Conservation (phyloP, 345 rosid species). For the Eucalyptus victrix region DNA sequence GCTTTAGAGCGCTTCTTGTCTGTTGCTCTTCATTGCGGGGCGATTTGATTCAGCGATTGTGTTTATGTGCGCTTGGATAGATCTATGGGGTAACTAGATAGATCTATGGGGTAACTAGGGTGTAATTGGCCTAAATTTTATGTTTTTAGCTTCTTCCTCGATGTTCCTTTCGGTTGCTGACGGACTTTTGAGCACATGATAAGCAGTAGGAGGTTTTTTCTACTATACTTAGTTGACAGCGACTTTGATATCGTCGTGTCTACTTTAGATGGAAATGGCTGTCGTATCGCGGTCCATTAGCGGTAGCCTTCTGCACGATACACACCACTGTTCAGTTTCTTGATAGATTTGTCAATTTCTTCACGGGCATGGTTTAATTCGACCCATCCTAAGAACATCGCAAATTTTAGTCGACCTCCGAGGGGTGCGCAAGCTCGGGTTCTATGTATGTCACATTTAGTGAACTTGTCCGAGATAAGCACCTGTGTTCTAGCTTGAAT, state of each 20-base stretch:
- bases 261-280: background rate
- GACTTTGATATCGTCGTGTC: background rate
- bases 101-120: background rate
- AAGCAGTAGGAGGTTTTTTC: background rate
- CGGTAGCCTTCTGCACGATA: background rate
- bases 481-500: too few relatives aligned
- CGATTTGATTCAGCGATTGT: background rate
- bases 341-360: background rate
- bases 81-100: background rate
- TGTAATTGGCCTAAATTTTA: background rate
- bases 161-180: background rate
- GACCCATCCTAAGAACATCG: accelerated
- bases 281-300: background rate
- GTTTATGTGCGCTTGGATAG: background rate
- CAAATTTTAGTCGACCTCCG: accelerated
- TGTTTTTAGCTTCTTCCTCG: background rate
- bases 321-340: background rate
- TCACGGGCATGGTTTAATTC: background rate
- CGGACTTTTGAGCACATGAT: background rate
- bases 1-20: background rate
- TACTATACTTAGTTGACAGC: background rate
- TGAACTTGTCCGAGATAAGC: too few relatives aligned
- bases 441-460: too few relatives aligned
- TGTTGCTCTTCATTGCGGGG: background rate
- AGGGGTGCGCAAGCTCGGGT: accelerated